Conservation (phyloP, 2,329 filamentous ascomycete genomes). For the Periconia macrospinosa region DNA sequence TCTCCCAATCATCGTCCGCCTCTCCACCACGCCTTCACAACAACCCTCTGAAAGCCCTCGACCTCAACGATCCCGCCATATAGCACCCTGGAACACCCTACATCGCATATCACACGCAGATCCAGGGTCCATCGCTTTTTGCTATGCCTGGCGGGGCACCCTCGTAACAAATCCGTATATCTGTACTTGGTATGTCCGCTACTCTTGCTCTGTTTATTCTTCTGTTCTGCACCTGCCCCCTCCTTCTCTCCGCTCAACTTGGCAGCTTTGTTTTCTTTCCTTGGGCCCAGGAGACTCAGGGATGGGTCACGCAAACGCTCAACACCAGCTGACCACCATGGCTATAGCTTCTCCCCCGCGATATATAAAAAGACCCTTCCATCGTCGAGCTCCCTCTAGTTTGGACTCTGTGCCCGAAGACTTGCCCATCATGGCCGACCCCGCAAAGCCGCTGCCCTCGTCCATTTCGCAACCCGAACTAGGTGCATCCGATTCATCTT, state of each 20-base stretch:
- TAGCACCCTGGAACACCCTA: neutral
- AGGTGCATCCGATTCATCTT: constrained; percentile 25
- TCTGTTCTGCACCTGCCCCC: constrained; percentile 1
- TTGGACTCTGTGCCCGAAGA: constrained; percentile 36
- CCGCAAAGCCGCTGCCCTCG: constrained; percentile 11
- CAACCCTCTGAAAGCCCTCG: neutral
- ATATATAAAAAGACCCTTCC: constrained; percentile 20
- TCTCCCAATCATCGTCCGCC: constrained; percentile 9
- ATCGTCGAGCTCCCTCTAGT: constrained; percentile 33
- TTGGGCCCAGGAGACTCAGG: neutral
- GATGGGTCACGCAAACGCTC: constrained; percentile 9
- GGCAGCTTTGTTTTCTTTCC: neutral
- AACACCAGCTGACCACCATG: constrained; percentile 32
- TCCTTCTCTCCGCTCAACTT: neutral
- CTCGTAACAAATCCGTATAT: constrained; percentile 6
- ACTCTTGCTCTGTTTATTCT: neutral
- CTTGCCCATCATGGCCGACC: constrained; percentile 30
- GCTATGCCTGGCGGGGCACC: neutral
- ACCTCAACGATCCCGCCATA: neutral
- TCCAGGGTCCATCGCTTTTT: neutral
- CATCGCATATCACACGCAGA: neutral
- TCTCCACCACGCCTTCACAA: constrained; percentile 6
- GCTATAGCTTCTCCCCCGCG: constrained; percentile 33
- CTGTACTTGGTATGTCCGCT: neutral
- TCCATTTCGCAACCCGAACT: constrained; percentile 36